Evolutionary conservation across 768 basidiomycete genomes (phyloP).

Genomic region (Lactarius vividus): DNA sequence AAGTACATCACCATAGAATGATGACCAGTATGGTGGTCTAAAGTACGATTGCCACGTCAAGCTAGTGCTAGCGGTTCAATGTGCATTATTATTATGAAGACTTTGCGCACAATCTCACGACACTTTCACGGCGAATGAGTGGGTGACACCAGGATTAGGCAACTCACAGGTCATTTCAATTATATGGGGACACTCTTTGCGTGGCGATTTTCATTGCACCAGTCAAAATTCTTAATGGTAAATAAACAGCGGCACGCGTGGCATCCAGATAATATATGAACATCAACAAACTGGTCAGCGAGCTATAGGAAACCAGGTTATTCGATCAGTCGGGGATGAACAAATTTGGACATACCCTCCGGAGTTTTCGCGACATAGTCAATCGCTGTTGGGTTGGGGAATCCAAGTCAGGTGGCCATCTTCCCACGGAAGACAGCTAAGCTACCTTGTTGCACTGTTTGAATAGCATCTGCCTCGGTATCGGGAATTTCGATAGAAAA

Average conservation of each 20-base stretch:
- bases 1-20: neutral
- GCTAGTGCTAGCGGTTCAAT: neutral
- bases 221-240: constrained; percentile 1
- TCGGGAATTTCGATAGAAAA: constrained; percentile 98
- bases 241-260: constrained; percentile 1
- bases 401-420: neutral
- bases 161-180: neutral
- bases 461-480: constrained; percentile 91
- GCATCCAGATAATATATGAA: constrained; percentile 5
- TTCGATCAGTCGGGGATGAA: neutral
- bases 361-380: constrained; percentile 94
- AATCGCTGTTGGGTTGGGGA: constrained; percentile 56
- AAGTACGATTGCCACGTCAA: neutral
- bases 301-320: constrained; percentile 7
- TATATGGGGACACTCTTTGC: neutral
- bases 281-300: constrained; percentile 18
- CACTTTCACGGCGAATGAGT: neutral
- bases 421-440: constrained; percentile 24
- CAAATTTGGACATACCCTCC: constrained; percentile 51
- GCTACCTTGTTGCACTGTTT: constrained; percentile 80
- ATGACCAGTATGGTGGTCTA: neutral
- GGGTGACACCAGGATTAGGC: neutral
- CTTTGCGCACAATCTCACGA: neutral
- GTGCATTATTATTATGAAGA: neutral
- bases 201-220: neutral